Evolutionary conservation across 2,329 filamentous ascomycete genomes (phyloP), one percentile per base, ranked within the genome.

Genomic region (Aspergillus ustus): DNA sequence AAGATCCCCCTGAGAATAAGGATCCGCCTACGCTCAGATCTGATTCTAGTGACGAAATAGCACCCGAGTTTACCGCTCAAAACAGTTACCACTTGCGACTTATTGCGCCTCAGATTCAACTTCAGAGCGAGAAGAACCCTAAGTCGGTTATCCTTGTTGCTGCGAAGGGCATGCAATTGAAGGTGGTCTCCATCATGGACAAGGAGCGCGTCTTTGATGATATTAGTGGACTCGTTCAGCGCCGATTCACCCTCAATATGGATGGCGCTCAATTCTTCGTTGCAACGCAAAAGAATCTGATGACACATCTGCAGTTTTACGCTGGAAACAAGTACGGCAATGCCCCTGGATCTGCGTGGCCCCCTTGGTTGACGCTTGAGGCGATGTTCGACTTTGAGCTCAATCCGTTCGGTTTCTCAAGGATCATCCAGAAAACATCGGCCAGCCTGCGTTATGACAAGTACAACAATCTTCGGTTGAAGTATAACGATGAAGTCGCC

Each of bases 211-310:
- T 98, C 60, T 93, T 89, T 52, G 95, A 99, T 74, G 90, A 91
- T 68, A 93, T 99, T 70, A 97, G 92, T 71, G 96, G 95, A 57
- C 85, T 99, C 50, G 94, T 99, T 1, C 96, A 99, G 75, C 90
- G 93, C 43, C 90, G 95, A 7, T 97, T 98, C 80, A 87, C 93
- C 29, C 89, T 97, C 65, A 92, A 93, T 67, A 97, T 98, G 91
- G 95, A 99, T 78, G 96, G 94, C 73, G 90, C 96, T 29, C 95
- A 99, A 75, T 97, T 99, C 78, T 99, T 99, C 69, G 93, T 99
- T 53, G 95, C 94, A 0, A 94, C 94, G 64, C 91, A 94, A 70
- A 96, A 96, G 79, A 95, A 90, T 75, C 94, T 99, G 13, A 91
- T 90, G 9, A 90, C 91, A 64, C 87, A 96, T 66, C 84, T 97